A percentile compares a stretch with the other conserved stretches of the same genome.
phyloP scores from a whole-genome alignment of 345 rosid species.

The Melaleuca quinquenervia region DNA sequence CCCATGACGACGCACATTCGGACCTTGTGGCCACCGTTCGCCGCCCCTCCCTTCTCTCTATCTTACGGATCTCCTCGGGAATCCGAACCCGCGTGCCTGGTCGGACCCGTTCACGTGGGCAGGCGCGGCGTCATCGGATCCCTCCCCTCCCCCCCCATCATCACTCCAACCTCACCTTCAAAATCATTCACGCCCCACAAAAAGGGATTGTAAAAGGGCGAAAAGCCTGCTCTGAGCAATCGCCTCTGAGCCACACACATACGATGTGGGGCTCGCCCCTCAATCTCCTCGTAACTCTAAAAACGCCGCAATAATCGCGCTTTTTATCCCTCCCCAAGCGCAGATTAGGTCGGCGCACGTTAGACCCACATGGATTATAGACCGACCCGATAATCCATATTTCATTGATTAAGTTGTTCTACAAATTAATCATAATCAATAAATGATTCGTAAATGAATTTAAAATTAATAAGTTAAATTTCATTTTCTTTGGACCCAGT shows the following conservation, averaged over 20 bases:
- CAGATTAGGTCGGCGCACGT: too few species aligned
- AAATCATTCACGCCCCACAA: background rate
- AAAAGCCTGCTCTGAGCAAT: background rate
- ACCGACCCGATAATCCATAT: too few species aligned
- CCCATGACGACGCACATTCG: background rate
- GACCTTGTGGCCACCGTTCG: background rate
- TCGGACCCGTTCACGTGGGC: slow-evolving; percentile 1
- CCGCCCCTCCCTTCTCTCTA: background rate
- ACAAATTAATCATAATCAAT: too few species aligned
- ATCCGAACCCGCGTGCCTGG: background rate
- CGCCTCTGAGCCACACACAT: background rate
- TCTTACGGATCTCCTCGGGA: background rate
- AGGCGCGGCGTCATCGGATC: background rate
- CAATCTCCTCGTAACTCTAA: background rate
- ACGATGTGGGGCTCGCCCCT: background rate
- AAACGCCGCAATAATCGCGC: background rate
- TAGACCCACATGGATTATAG: too few species aligned
- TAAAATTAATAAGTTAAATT: too few species aligned
- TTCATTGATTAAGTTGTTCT: too few species aligned
- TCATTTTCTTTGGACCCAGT: too few species aligned
- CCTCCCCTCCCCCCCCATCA: background rate
- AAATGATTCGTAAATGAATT: too few species aligned
- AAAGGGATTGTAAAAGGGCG: background rate
- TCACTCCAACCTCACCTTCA: background rate
- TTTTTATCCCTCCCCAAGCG: too few species aligned